Base-by-base conservation (phyloP, 140 eudicot genomes). In the Senecio squalidus region DNA sequence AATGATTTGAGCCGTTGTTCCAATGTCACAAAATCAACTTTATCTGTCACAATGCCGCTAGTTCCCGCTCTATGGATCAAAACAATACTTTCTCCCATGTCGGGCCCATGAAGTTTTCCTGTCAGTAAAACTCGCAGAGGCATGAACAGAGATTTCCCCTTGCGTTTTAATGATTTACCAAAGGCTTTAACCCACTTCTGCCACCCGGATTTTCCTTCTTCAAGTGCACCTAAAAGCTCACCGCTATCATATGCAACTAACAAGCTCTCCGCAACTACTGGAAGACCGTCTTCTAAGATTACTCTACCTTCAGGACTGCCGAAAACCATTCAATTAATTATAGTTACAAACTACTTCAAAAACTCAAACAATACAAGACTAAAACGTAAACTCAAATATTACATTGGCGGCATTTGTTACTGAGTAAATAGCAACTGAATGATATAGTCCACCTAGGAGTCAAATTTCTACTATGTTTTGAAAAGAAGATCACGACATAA, bases 101-200 rank as follows among this genome's bases (percentile, higher is more conserved):
- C 97, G 16, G 97, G 97, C 21, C 97, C 97, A 23, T 90, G 97
- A 44, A 90, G 94, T 79, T 83, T 86, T 62, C 97, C 97, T 11
- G 97, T 90, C 51, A 90, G 76, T 80, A 86, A 54, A 66, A 90
- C 80, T 63, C 97, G 76, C 9, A 90, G 82, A 34, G 97, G 97
- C 95, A 90, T 86, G 83, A 90, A 90, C 36, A 90, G 85, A 43
- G 76, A 65, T 76, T 90, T 86, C 23, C 97, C 97, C 97, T 83
- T 85, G 79, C 95, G 95, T 57, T 85, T 85, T 55, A 71, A 36
- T 44, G 78, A 73, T 83, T 89, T 89, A 16, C 95, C 95, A 27
- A 89, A 82, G 59, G 78, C 77, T 81, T 89, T 89, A 44, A 82
- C 95, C 95, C 95, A 89, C 60, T 70, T 80, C 69, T 89, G 75